Percentiles rank a stretch among this genome's conserved stretches.
Conservation (phyloP, 108 stramenopile species). For the Phaeodactylum tricornutum region DNA sequence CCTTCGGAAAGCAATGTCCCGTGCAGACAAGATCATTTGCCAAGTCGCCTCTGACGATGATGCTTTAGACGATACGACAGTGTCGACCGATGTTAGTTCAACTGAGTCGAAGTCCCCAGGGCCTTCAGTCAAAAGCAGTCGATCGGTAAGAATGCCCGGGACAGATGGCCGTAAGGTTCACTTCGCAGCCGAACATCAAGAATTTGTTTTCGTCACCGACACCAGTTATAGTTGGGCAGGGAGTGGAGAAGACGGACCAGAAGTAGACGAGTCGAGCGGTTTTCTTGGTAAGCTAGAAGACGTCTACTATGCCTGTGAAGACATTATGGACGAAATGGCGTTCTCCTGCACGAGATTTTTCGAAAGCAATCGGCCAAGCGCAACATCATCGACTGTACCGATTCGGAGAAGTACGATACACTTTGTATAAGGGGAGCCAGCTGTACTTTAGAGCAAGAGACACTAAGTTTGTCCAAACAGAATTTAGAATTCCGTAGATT, state of each 20-base stretch:
- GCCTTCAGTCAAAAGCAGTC: too few species aligned
- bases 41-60: too few species aligned
- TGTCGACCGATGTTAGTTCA: too few species aligned
- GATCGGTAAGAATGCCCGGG: too few species aligned
- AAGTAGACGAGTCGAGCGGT: neutral
- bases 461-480: neutral
- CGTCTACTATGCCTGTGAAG: neutral
- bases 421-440: neutral
- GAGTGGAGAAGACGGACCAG: neutral
- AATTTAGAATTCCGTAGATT: conserved; percentile 12
- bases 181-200: conserved; percentile 4
- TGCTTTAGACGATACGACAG: too few species aligned
- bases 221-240: neutral
- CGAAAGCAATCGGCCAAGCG: neutral
- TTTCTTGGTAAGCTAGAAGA: conserved; percentile 1
- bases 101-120: too few species aligned
- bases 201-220: neutral
- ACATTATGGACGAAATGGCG: conserved; percentile 5
- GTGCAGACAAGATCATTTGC: too few species aligned
- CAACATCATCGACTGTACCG: conserved; percentile 1
- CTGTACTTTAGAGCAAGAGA: neutral
- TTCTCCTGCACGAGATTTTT: too few species aligned
- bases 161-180: neutral
- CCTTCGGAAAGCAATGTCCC: too few species aligned
- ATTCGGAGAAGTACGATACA: neutral